Conservation (phyloP, 441 rosid genomes). For the California macrophylla region DNA sequence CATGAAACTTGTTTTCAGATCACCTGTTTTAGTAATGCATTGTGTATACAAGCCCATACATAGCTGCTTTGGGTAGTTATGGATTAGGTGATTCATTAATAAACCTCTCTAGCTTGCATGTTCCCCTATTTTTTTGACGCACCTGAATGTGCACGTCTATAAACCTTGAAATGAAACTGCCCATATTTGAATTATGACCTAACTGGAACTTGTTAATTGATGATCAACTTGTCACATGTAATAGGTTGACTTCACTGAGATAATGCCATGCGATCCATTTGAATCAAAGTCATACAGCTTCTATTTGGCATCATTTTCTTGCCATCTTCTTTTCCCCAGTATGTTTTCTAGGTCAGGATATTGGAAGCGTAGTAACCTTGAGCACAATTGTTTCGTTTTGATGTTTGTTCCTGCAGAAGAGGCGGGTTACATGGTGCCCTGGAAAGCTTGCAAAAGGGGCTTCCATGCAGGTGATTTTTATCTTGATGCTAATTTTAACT, state of each 20-base stretch:
- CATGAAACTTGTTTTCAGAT: not conserved
- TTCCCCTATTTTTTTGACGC: not conserved
- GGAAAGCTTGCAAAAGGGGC: conserved; percentile 50
- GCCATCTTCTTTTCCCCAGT: not conserved
- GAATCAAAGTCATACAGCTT: not conserved
- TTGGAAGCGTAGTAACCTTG: not conserved
- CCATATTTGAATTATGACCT: not conserved
- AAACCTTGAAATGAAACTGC: not conserved
- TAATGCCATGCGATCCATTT: not conserved
- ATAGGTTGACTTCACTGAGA: not conserved
- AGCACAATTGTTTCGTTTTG: not conserved
- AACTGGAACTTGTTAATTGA: not conserved
- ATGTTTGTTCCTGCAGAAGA: conserved; percentile 37
- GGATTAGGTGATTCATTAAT: not conserved
- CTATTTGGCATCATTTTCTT: not conserved
- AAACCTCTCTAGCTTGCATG: not conserved
- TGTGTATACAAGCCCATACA: not conserved
- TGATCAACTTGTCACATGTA: not conserved
- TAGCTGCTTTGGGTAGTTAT: not conserved
- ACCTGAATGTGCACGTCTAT: not conserved
- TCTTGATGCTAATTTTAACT: conserved; percentile 1
- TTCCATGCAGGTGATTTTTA: conserved; percentile 39
- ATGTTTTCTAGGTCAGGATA: not conserved
- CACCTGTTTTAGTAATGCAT: not conserved
- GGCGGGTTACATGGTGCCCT: conserved; percentile 93